Base-by-base conservation (phyloP, 139 green algal genomes). In the Spirogloea muscicola region DNA sequence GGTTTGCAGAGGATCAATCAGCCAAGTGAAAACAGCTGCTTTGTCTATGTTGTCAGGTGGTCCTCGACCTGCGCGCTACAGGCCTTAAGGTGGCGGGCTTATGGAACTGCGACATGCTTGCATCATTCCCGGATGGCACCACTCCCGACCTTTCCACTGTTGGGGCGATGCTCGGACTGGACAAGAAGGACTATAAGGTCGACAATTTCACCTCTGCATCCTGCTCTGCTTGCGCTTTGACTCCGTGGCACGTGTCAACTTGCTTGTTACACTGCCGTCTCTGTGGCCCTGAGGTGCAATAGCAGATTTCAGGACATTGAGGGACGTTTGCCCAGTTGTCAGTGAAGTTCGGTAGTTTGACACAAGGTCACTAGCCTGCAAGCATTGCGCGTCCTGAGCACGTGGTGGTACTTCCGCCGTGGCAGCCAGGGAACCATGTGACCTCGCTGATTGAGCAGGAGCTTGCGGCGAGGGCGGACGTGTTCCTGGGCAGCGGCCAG, bases 361-460 rank as follows among this genome's bases (percentile, higher is more conserved):
- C n/a, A n/a, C n/a, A n/a, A n/a, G n/a, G n/a, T n/a, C n/a, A n/a
- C n/a, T n/a, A n/a, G n/a, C n/a, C n/a, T n/a, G n/a, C n/a, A n/a
- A n/a, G n/a, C n/a, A n/a, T n/a, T n/a, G n/a, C n/a, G n/a, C n/a
- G n/a, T n/a, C n/a, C n/a, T n/a, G n/a, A n/a, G n/a, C n/a, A n/a
- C n/a, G 46, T 55, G 46, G 46, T 21, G 21, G 46, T 21, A 21
- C 21, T 21, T 21, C 21, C 21, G 46, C 43, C 10, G 10, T 25
- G 4, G 43, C 59, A 68, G 59, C 3, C 42, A 36, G 27, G 59
- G 4, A 68, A 68, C 27, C 10, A 57, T 36, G 43, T 37, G 27
- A 7, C 48, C 25, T 68, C 59, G 37, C 29, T 68, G 13, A 13
- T 68, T 6, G 59, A 68, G 59, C 59, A 68, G 27, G 59, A 68